Conservation (phyloP, 371 early-diverging fungal genomes). For the Gilbertella persicaria region DNA sequence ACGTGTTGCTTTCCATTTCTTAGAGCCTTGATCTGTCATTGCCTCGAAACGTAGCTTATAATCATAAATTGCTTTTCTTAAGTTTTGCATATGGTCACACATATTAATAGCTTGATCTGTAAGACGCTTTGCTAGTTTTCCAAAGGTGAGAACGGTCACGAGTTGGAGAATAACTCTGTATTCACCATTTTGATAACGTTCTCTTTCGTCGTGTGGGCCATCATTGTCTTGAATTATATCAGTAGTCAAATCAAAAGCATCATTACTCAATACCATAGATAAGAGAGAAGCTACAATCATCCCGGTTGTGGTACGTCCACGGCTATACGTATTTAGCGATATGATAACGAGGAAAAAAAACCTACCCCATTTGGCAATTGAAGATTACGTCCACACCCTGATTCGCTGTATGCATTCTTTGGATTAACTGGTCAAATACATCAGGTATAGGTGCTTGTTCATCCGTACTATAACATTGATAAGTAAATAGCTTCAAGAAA, state of each 20-base stretch:
- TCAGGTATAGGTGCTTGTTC: constrained; percentile 77
- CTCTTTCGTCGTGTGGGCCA: constrained; percentile 43
- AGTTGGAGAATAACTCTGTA: constrained; percentile 70
- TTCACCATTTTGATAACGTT: constrained; percentile 60
- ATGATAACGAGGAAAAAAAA: not conserved
- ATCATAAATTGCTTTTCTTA: constrained; percentile 70
- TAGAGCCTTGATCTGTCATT: constrained; percentile 44
- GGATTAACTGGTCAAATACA: constrained; percentile 66
- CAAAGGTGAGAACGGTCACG: constrained; percentile 65
- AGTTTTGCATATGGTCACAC: constrained; percentile 79
- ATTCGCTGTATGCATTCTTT: constrained; percentile 42
- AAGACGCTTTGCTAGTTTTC: constrained; percentile 68
- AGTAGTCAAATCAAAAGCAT: constrained; percentile 8
- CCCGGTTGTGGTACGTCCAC: constrained; percentile 81
- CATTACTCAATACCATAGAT: constrained; percentile 40
- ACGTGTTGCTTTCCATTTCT: constrained; percentile 48
- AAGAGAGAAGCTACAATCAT: constrained; percentile 68
- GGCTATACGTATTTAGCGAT: constrained; percentile 35
- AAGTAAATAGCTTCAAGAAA: not conserved
- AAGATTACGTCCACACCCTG: constrained; percentile 56
- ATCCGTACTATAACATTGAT: constrained; percentile 51
- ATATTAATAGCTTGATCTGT: constrained; percentile 74
- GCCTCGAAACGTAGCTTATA: constrained; percentile 61
- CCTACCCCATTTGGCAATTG: constrained; percentile 79
- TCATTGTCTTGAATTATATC: constrained; percentile 26